Conservation (phyloP, 257 asterid genomes). For the Solanum sejunctum region DNA sequence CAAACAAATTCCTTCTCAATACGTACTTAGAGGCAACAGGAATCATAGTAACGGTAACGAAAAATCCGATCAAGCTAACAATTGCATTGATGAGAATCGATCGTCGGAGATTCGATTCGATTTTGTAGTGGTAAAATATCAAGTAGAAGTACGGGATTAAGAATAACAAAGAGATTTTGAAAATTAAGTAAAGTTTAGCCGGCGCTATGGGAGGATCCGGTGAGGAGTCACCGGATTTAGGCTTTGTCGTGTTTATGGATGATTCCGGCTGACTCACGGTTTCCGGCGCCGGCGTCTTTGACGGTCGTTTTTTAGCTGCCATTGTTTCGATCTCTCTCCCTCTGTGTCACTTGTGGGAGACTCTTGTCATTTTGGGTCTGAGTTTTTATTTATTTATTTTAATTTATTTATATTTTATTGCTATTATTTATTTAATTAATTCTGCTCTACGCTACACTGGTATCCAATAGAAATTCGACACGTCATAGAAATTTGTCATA, state of each 20-base stretch:
- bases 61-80: slow-evolving; percentile 53
- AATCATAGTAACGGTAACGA: slow-evolving; percentile 43
- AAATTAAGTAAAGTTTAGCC: slow-evolving; percentile 35
- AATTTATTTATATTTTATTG: not conserved
- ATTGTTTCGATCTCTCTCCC: slow-evolving; percentile 12
- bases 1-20: slow-evolving; percentile 63
- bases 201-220: slow-evolving; percentile 49
- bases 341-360: not conserved
- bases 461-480: slow-evolving; percentile 1
- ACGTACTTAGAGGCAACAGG: slow-evolving; percentile 82
- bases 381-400: not conserved
- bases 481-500: slow-evolving; percentile 5
- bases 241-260: slow-evolving; percentile 8
- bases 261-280: not conserved
- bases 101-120: slow-evolving; percentile 46
- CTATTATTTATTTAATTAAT: not conserved
- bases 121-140: slow-evolving; percentile 41
- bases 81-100: slow-evolving; percentile 52
- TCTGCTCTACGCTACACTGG: not conserved
- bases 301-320: slow-evolving; percentile 51
- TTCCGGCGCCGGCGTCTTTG: slow-evolving; percentile 2
- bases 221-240: slow-evolving; percentile 2
- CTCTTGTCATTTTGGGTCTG: not conserved
- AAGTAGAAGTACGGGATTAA: slow-evolving; percentile 54
- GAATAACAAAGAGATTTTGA: slow-evolving; percentile 30